A percentile compares a stretch with the other conserved stretches of the same genome.
phyloP scores from a whole-genome alignment of 1,139 yeast species.

The Suhomyces maxii region DNA sequence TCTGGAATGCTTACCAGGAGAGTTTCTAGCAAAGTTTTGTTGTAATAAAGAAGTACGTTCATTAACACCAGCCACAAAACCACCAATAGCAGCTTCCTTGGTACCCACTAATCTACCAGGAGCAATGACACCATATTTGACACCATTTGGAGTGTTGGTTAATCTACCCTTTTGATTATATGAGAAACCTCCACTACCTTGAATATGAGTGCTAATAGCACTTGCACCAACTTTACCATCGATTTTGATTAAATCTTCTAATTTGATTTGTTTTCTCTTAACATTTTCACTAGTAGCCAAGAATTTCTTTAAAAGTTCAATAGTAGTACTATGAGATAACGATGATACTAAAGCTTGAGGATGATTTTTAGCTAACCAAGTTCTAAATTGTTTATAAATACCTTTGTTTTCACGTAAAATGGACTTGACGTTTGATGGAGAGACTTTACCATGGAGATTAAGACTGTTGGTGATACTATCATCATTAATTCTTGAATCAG shows the following conservation, averaged over 20 bases:
- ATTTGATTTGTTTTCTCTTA: constrained; percentile 19
- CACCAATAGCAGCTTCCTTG: constrained; percentile 68
- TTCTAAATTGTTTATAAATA: constrained; percentile 32
- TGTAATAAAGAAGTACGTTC: constrained; percentile 43
- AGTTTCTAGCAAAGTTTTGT: constrained; percentile 40
- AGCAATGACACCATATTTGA: constrained; percentile 55
- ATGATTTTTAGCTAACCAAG: constrained; percentile 35
- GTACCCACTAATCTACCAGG: constrained; percentile 68
- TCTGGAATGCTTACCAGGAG: constrained; percentile 46
- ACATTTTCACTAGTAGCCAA: constrained; percentile 23
- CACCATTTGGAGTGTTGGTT: constrained; percentile 73
- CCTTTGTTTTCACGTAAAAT: constrained; percentile 35
- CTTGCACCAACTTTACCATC: constrained; percentile 14
- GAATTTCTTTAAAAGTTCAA: constrained; percentile 30
- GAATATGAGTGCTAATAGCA: constrained; percentile 24
- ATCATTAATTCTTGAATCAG: constrained; percentile 17
- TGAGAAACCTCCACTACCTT: constrained; percentile 75
- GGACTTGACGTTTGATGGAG: constrained; percentile 27
- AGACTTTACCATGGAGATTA: constrained; percentile 30
- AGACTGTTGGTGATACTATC: constrained; percentile 34
- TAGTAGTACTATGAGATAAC: constrained; percentile 18
- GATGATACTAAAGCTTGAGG: constrained; percentile 33
- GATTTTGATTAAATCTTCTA: constrained; percentile 24
- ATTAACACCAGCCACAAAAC: constrained; percentile 56
- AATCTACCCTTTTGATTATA: constrained; percentile 73